phyloP scores from a whole-genome alignment of 805 yeast genomes.

The Wickerhamomyces chaumierensis region DNA sequence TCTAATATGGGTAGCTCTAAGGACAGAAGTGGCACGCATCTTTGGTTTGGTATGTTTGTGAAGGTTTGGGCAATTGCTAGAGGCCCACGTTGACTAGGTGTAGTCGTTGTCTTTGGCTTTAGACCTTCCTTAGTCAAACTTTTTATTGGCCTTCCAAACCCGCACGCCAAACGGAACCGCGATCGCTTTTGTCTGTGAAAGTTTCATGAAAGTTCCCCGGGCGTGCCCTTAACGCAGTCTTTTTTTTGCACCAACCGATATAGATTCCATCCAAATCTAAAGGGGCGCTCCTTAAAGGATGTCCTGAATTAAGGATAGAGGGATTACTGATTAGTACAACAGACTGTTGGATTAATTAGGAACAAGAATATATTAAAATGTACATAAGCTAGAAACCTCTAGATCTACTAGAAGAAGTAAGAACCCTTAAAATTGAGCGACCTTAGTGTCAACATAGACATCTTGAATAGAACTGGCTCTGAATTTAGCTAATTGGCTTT shows the following conservation, averaged over 20 bases:
- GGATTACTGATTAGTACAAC: no score
- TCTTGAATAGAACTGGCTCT: not conserved
- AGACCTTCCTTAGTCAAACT: not conserved
- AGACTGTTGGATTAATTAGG: no score
- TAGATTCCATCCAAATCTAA: no score
- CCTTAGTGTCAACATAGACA: not conserved
- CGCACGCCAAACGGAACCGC: not conserved
- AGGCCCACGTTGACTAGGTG: no score
- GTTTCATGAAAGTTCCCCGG: not conserved
- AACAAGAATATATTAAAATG: no score
- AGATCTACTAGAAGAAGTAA: no score
- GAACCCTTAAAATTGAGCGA: no score
- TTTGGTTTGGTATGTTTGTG: not conserved
- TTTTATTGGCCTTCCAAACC: not conserved
- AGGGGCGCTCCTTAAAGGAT: no score
- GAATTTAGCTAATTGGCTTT: slow-evolving; percentile 1
- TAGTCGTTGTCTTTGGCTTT: not conserved
- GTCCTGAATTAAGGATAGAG: no score
- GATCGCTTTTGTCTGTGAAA: not conserved
- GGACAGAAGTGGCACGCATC: slow-evolving; percentile 23
- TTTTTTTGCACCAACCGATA: no score
- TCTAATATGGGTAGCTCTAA: slow-evolving; percentile 12
- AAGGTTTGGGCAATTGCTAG: not conserved
- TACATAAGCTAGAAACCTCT: no score
- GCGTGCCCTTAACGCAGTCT: no score